Evolutionary conservation across 2,329 filamentous ascomycete species (phyloP), one percentile per base, ranked within the genome.

Genomic region (Phoma sp.): DNA sequence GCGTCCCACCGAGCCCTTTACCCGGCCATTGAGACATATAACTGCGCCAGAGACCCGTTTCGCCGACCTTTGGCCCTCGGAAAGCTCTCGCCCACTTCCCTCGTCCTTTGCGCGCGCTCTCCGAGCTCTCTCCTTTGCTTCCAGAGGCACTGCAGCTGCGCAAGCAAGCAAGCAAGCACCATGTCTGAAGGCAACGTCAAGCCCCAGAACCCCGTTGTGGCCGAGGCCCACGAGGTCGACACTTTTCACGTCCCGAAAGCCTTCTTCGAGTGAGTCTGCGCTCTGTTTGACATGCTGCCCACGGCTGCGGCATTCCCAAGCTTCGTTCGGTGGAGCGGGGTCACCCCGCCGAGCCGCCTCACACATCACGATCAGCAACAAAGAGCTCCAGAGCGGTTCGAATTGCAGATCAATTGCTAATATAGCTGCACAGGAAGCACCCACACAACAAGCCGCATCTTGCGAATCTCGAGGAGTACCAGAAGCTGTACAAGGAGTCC

Each of bases 171-270:
- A 52, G 57, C 47, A 20, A 47, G 37, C 61, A 64, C 45, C 57
- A 80, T 80, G 78, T 80, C 78, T 58, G 78, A 80, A 62, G 78
- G 78, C 57, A 57, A 70, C 45, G 67, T 72, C 32, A 71, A 76
- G 64, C 76, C 77, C 26, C 36, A 47, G 47, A 50, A 50, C 47
- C 66, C 69, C 21, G 87, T 90, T 67, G 89, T 92, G 68, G 81
- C 83, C 57, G 90, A 92, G 81, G 88, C 89, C 69, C 89, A 92
- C 76, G 78, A 87, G 71, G 88, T 92, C 65, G 87, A 91, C 76
- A 92, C 89, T 17, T 91, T 78, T 76, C 80, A 85, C 69, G 82
- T 86, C 42, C 84, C 84, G 58, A 77, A 84, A 59, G 76, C 73
- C 4, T 77, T 78, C 60, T 69, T 66, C 53, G 72, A 74, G 76